Percentiles rank a stretch among this genome's conserved stretches.
Evolutionary conservation across 2,329 filamentous ascomycete genomes (phyloP).

Genomic region (Trichothecium roseum): DNA sequence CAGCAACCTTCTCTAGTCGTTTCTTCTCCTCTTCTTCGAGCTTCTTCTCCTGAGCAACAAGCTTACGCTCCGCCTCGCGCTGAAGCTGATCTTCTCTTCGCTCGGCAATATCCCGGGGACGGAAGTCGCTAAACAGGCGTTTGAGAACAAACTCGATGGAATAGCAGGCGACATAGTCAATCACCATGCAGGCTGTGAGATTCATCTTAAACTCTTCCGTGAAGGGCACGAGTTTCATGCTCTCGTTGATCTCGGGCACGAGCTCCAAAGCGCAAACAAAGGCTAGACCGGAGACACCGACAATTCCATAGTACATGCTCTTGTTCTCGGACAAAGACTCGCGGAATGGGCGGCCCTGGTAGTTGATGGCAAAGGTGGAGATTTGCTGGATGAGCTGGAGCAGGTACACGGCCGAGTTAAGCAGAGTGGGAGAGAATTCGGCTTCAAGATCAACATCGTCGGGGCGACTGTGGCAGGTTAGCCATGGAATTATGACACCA

Average conservation of each 20-base stretch:
- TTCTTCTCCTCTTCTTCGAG: slow-evolving; percentile 40
- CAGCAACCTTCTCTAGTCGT: slow-evolving; percentile 43
- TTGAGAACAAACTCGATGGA: slow-evolving; percentile 82
- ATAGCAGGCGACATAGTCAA: slow-evolving; percentile 83
- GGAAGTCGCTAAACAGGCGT: slow-evolving; percentile 77
- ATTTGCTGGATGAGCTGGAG: slow-evolving; percentile 98
- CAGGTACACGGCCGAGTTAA: slow-evolving; percentile 95
- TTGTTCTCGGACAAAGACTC: slow-evolving; percentile 92
- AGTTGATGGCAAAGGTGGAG: slow-evolving; percentile 98
- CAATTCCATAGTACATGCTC: slow-evolving; percentile 95
- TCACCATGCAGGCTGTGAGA: slow-evolving; percentile 73
- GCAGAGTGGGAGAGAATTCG: slow-evolving; percentile 83
- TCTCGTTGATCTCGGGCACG: slow-evolving; percentile 87
- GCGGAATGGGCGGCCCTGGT: slow-evolving; percentile 95
- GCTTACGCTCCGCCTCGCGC: slow-evolving; percentile 61
- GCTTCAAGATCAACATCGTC: slow-evolving; percentile 78
- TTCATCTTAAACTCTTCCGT: slow-evolving; percentile 78
- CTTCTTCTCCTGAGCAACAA: slow-evolving; percentile 40
- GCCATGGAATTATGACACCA: neutral
- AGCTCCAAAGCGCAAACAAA: slow-evolving; percentile 95
- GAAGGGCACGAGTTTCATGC: slow-evolving; percentile 88
- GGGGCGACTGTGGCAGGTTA: slow-evolving; percentile 31
- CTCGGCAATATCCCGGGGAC: slow-evolving; percentile 84
- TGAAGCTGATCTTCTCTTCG: slow-evolving; percentile 78
- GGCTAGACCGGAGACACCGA: slow-evolving; percentile 80